Evolutionary conservation across 2,329 filamentous ascomycete genomes (phyloP), one percentile per base, ranked within the genome.

Genomic region (Clonostachys chloroleuca): DNA sequence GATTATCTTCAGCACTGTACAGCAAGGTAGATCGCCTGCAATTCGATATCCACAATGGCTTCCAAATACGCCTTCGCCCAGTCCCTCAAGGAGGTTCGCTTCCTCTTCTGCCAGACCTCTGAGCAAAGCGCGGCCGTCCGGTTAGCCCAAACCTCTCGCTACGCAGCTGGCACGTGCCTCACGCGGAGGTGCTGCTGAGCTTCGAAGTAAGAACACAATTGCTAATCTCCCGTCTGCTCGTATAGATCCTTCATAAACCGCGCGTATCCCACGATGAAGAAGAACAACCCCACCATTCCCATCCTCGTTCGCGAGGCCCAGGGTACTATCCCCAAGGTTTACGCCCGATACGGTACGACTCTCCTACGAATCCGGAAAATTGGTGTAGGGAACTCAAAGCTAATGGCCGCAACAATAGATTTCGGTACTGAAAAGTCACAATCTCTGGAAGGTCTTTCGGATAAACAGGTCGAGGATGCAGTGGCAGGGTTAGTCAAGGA

Each of bases 191-290:
- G 18, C 13, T 30, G n/a, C 34, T 3, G 14, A 35, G 34, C 36
- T 17, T 12, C 3, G 13, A 8, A 3, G 4, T 5, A 45, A 39
- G 24, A 5, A 10, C 12, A 3, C 9, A 13, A 34, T 37, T 13
- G 24, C 30, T n/a, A 46, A 46, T 9, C 34, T 43, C 5, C 13
- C 40, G n/a, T 17, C n/a, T 17, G 13, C 33, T 30, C 24, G 24
- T 8, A 17, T 24, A 52, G 48, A 68, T 85, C 87, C 33, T 99
- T 99, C 73, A 79, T 99, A 56, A 86, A 86, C 55, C 84, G 89
- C 66, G 85, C 91, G 56, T 99, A 99, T 71, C 94, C 94, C 42
- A 94, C 89, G 51, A 97, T 99, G 92, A 99, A 99, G 84, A 95
- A 95, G 79, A 89, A 92, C 80, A 99, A 99, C 76, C 94, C 94